These are phyloP conservation scores for Chlorella sp. DNA, from an alignment of 139 green algal genomes.

Conservation along the genomic window DNA sequence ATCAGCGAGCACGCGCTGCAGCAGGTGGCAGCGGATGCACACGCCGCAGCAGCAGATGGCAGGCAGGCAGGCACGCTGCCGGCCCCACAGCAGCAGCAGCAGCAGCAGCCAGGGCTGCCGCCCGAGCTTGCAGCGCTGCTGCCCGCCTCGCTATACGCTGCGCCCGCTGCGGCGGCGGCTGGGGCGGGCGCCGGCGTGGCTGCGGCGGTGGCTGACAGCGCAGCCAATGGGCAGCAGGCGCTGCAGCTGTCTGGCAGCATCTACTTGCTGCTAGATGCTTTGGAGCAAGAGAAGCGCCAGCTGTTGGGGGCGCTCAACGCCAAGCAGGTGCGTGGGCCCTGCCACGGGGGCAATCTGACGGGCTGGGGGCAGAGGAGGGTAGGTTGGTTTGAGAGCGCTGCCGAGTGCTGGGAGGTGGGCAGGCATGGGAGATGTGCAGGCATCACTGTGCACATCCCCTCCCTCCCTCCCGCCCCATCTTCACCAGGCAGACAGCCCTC, in stretches of 20 bases:
- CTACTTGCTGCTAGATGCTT: conserved; percentile 22
- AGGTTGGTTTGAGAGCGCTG: not conserved
- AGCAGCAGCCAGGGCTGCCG: not conserved
- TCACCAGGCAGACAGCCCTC: no score
- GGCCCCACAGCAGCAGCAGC: not conserved
- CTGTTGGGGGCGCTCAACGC: conserved; percentile 28
- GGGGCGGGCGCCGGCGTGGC: not conserved
- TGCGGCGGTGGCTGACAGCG: not conserved
- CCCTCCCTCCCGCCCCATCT: no score
- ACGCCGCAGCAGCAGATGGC: conserved; percentile 4
- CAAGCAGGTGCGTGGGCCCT: conserved; percentile 3
- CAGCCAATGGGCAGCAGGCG: not conserved
- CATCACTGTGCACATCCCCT: no score
- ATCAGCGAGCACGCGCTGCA: conserved; percentile 1
- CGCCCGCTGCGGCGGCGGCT: not conserved
- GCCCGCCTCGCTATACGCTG: conserved; percentile 7
- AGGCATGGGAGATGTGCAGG: no score
- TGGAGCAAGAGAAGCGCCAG: conserved; percentile 29
- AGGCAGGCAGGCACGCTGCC: not conserved
- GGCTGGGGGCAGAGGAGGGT: no score
- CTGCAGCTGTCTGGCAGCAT: conserved; percentile 26
- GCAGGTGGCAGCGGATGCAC: not conserved
- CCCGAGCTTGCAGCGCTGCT: conserved; percentile 29
- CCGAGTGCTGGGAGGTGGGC: no score
- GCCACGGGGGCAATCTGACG: not conserved